Evolutionary conservation across 441 rosid genomes (phyloP).

Genomic region (Viola pubescens): DNA sequence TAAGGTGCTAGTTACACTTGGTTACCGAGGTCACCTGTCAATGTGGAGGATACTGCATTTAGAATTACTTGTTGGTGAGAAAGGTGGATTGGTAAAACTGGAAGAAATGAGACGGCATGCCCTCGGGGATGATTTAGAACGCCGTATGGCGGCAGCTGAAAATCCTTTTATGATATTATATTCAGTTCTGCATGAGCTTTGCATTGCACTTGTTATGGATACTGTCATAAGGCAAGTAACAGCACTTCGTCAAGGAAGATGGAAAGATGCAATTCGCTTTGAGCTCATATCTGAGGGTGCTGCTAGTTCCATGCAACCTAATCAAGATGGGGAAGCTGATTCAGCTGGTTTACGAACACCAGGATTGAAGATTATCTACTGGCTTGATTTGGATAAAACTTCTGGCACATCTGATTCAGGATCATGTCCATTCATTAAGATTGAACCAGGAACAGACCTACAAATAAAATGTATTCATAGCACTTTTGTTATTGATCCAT

Average conservation of each 20-base stretch:
- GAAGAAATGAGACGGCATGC: conserved; percentile 68
- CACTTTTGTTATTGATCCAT: conserved; percentile 78
- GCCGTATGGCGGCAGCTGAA: conserved; percentile 88
- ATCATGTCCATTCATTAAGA: conserved; percentile 62
- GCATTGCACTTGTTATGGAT: conserved; percentile 86
- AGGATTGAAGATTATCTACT: conserved; percentile 76
- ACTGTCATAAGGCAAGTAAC: conserved; percentile 92
- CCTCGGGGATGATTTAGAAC: conserved; percentile 97
- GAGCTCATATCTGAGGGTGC: conserved; percentile 71
- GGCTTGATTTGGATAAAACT: conserved; percentile 72
- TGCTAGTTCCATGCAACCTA: conserved; percentile 40
- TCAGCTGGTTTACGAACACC: conserved; percentile 68
- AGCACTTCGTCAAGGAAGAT: conserved; percentile 79
- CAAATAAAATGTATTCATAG: conserved; percentile 77
- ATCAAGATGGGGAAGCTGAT: conserved; percentile 84
- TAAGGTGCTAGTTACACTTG: conserved; percentile 93
- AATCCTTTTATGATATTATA: conserved; percentile 71
- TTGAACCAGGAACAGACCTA: conserved; percentile 82
- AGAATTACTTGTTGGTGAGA: conserved; percentile 97
- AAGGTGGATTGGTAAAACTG: conserved; percentile 61
- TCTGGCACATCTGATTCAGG: conserved; percentile 38
- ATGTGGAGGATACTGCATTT: conserved; percentile 98
- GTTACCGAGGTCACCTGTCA: conserved; percentile 86
- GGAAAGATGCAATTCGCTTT: conserved; percentile 94
- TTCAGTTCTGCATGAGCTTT: conserved; percentile 83